Evolutionary conservation across 257 asterid species (phyloP), one percentile per base, ranked within the genome.

Genomic region (Plantago ovata): DNA sequence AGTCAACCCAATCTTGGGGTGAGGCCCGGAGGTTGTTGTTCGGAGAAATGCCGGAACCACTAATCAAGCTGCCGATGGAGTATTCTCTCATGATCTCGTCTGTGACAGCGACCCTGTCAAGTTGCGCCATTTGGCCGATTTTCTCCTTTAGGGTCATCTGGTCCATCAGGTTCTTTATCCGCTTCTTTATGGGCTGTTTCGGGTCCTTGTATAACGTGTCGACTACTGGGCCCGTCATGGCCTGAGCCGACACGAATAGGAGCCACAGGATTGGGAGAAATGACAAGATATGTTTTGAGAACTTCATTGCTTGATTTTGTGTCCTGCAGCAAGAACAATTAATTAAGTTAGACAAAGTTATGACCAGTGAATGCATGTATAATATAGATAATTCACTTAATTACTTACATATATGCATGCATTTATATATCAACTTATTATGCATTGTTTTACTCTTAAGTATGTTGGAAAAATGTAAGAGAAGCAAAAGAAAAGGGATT

Each of bases 61-160:
- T 75, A 45, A 81, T 52, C 11, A 81, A 59, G 60, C 87, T 81
- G 14, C 87, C 87, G 12, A 55, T 16, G 7, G 51, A 42, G 47
- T 28, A 55, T 9, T 53, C 40, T 53, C 36, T 18, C 33, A n/a
- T 7, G 21, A 19, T 43, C 49, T 60, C 62, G 75, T 89, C 94
- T 69, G 82, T 76, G 48, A 66, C 64, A 62, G 82, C 90, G 65
- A 81, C 85, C 44, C 63, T 38, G 63, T 86, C 95, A 40, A 86
- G 82, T 72, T 86, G 95, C 38, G 87, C 72, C 88, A 86, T 86
- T 56, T 86, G 94, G 11, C 88, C 94, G 51, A 84, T 69, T 62
- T 86, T 86, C 75, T 86, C 95, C 38, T 67, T 56, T 14, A 84
- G 75, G 14, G 90, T 86, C 95, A 86, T 86, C 39, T 78, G 90